These are phyloP conservation scores for Tylopilus rubrobrunneus DNA, from an alignment of 768 basidiomycete genomes.

Conservation along the genomic window DNA sequence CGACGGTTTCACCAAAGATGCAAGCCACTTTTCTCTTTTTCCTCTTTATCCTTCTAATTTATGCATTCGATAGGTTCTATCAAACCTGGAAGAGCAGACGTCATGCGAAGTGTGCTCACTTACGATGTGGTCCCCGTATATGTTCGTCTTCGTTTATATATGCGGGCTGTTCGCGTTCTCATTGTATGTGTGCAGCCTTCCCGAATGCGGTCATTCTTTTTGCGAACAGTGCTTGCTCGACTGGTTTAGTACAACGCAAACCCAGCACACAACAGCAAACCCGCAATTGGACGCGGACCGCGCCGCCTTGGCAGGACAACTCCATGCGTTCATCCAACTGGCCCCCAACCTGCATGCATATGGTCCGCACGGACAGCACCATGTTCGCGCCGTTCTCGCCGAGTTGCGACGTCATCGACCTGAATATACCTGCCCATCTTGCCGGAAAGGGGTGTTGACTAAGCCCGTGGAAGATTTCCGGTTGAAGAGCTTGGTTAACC, in stretches of 20 bases:
- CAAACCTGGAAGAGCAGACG: constrained; percentile 48
- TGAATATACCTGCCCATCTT: constrained; percentile 65
- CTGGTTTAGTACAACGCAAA: constrained; percentile 47
- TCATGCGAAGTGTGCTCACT: constrained; percentile 63
- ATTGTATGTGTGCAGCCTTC: constrained; percentile 39
- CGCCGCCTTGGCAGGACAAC: constrained; percentile 11
- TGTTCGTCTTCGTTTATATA: constrained; percentile 39
- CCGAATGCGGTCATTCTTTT: constrained; percentile 68
- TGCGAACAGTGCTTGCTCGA: constrained; percentile 59
- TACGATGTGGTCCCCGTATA: constrained; percentile 64
- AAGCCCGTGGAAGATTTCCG: constrained; percentile 59
- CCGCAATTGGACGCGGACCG: constrained; percentile 42
- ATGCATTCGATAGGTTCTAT: constrained; percentile 32
- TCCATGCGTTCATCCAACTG: constrained; percentile 18
- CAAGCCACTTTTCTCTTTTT: not conserved
- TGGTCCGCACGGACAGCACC: constrained; percentile 11
- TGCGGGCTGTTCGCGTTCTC: not conserved
- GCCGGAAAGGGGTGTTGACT: constrained; percentile 45
- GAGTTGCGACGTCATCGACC: constrained; percentile 36
- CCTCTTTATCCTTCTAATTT: not conserved
- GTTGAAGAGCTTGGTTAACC: constrained; percentile 53
- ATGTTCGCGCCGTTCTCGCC: constrained; percentile 18
- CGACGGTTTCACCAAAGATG: constrained; percentile 6
- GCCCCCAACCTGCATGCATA: constrained; percentile 20
- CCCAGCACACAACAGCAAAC: constrained; percentile 44